These are phyloP conservation scores for Candida vaughaniae DNA, from an alignment of 805 yeast species.

Conservation along the genomic window DNA sequence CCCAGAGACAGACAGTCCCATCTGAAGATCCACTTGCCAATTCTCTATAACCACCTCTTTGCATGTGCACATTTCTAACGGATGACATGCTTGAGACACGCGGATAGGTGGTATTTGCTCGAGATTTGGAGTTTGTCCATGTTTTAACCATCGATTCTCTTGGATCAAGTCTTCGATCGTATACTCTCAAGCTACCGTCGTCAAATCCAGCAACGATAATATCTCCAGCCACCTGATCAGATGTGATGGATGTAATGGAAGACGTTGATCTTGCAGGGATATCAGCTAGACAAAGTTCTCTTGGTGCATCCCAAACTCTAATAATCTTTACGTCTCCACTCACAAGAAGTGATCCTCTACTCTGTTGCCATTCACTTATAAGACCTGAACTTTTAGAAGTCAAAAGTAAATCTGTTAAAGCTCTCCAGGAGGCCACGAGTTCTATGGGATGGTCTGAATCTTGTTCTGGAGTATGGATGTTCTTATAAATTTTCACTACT, in stretches of 20 bases:
- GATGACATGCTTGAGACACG: slow-evolving; percentile 41
- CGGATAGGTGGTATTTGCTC: slow-evolving; percentile 11
- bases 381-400: slow-evolving; percentile 82
- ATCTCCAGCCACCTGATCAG: slow-evolving; percentile 95
- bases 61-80: slow-evolving; percentile 85
- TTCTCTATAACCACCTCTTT: slow-evolving; percentile 93
- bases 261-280: slow-evolving; percentile 90
- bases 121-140: slow-evolving; percentile 51
- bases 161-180: slow-evolving; percentile 83
- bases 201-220: slow-evolving; percentile 88
- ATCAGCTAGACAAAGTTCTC: slow-evolving; percentile 82
- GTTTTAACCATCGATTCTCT: slow-evolving; percentile 81
- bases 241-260: slow-evolving; percentile 83
- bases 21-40: slow-evolving; percentile 79
- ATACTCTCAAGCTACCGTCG: slow-evolving; percentile 85
- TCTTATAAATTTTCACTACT: slow-evolving; percentile 80
- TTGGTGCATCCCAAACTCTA: slow-evolving; percentile 94
- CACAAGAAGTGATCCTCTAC: slow-evolving; percentile 83
- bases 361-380: slow-evolving; percentile 95
- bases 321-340: slow-evolving; percentile 95
- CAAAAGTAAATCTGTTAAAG: slow-evolving; percentile 77
- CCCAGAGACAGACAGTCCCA: slow-evolving; percentile 89
- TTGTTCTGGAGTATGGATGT: slow-evolving; percentile 50
- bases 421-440: slow-evolving; percentile 87
- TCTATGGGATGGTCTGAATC: slow-evolving; percentile 40